phyloP scores from a whole-genome alignment of 306 rosid genomes.

The Cicer pinnatifidum region DNA sequence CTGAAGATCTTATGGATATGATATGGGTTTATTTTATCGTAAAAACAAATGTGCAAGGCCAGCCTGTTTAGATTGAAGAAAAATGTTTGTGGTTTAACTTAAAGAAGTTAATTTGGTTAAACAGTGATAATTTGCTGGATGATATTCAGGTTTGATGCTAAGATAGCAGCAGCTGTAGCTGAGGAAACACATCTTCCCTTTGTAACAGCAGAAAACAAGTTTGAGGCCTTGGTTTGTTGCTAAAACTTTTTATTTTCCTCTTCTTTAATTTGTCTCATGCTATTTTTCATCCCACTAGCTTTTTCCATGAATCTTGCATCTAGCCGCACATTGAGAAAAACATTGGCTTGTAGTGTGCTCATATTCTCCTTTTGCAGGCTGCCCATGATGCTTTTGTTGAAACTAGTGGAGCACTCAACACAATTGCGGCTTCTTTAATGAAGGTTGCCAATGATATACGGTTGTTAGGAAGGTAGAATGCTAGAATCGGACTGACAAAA shows the following conservation, averaged over 20 bases:
- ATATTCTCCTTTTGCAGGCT: constrained; percentile 65
- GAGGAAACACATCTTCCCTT: constrained; percentile 88
- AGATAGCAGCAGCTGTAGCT: constrained; percentile 95
- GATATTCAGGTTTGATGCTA: constrained; percentile 77
- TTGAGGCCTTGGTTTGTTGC: constrained; percentile 94
- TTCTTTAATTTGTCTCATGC: constrained; percentile 23
- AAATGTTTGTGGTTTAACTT: background rate
- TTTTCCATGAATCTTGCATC: constrained; percentile 19
- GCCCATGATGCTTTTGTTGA: constrained; percentile 99
- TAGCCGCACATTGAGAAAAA: constrained; percentile 34
- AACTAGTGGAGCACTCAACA: constrained; percentile 90
- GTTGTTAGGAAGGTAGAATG: constrained; percentile 81
- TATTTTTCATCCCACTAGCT: constrained; percentile 33
- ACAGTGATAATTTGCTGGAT: constrained; percentile 36
- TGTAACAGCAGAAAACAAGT: constrained; percentile 94
- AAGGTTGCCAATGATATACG: constrained; percentile 95
- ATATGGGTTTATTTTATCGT: constrained; percentile 9
- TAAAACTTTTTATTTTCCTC: constrained; percentile 28
- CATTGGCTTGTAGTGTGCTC: constrained; percentile 24
- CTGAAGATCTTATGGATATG: constrained; percentile 13
- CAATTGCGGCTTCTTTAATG: constrained; percentile 88
- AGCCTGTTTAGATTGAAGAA: constrained; percentile 27
- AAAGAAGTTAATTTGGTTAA: constrained; percentile 29
- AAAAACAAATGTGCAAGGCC: background rate
- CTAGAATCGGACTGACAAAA: constrained; percentile 3